phyloP scores from a whole-genome alignment of 495 filamentous ascomycete species.

The Aspergillus heteromorphus region DNA sequence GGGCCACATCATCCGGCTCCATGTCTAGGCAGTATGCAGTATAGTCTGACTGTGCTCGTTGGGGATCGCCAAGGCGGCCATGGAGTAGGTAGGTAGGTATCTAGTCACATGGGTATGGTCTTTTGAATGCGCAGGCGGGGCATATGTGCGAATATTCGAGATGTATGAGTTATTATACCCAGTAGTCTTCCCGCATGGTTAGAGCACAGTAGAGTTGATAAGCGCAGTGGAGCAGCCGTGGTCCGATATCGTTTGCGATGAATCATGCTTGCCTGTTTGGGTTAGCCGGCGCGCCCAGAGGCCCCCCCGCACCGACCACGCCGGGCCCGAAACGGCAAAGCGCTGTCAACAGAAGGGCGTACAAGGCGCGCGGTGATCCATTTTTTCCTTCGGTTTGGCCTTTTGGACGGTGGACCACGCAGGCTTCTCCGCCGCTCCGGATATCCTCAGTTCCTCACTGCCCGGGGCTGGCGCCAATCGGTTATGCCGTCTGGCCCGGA shows the following conservation, averaged over 20 bases:
- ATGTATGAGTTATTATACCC: too few relatives aligned
- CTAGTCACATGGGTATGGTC: too few relatives aligned
- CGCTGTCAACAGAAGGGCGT: conserved; percentile 37
- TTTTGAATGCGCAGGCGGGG: too few relatives aligned
- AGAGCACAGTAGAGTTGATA: too few relatives aligned
- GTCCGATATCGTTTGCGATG: conserved; percentile 16
- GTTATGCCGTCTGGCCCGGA: conserved; percentile 7
- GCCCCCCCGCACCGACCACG: not conserved
- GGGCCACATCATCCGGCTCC: too few relatives aligned
- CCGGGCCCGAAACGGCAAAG: conserved; percentile 24
- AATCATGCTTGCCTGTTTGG: conserved; percentile 11
- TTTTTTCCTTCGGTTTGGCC: conserved; percentile 10
- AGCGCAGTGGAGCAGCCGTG: not conserved
- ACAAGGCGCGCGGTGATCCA: conserved; percentile 13
- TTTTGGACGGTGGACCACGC: conserved; percentile 7
- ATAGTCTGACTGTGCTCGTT: too few relatives aligned
- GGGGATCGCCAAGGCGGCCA: too few relatives aligned
- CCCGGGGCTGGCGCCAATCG: conserved; percentile 4
- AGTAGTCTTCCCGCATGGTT: too few relatives aligned
- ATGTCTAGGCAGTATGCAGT: too few relatives aligned
- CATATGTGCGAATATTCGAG: too few relatives aligned
- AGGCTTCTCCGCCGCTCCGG: conserved; percentile 1
- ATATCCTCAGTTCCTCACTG: not conserved
- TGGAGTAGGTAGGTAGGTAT: too few relatives aligned
- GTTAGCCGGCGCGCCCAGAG: conserved; percentile 3